Evolutionary conservation across 371 early-diverging fungal genomes (phyloP).

Genomic region (Syncephalastrum racemosum): DNA sequence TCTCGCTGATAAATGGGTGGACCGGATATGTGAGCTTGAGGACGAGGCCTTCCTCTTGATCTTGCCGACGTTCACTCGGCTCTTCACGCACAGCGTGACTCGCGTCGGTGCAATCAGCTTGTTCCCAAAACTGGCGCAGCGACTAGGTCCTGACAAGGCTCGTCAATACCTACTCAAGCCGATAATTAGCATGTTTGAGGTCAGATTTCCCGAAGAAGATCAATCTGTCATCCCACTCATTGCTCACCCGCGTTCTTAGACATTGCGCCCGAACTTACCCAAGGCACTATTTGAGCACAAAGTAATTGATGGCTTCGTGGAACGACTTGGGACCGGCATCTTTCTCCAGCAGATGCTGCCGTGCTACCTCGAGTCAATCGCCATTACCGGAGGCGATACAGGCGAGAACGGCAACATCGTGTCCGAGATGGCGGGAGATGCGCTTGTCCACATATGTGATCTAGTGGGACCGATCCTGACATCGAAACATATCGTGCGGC

Average conservation of each 20-base stretch:
- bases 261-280: constrained; percentile 55
- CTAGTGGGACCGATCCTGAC: constrained; percentile 60
- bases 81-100: constrained; percentile 54
- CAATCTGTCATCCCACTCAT: neutral
- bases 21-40: constrained; percentile 57
- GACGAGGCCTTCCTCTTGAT: constrained; percentile 62
- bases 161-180: constrained; percentile 57
- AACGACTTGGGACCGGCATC: constrained; percentile 52
- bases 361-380: constrained; percentile 60
- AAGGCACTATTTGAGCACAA: constrained; percentile 44
- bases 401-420: constrained; percentile 4
- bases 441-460: constrained; percentile 50
- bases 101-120: constrained; percentile 54
- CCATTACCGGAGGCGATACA: constrained; percentile 15
- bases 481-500: constrained; percentile 63
- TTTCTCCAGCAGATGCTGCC: constrained; percentile 65
- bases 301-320: constrained; percentile 52
- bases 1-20: constrained; percentile 61
- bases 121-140: constrained; percentile 59
- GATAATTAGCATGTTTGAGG: constrained; percentile 63
- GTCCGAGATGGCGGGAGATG: constrained; percentile 49
- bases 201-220: constrained; percentile 11
- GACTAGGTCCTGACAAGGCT: constrained; percentile 56
- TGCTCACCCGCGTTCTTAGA: constrained; percentile 22
- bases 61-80: constrained; percentile 56